A percentile compares a stretch with the other conserved stretches of the same genome.
Conservation (phyloP, 2,329 filamentous ascomycete species). For the Claviceps capensis region DNA sequence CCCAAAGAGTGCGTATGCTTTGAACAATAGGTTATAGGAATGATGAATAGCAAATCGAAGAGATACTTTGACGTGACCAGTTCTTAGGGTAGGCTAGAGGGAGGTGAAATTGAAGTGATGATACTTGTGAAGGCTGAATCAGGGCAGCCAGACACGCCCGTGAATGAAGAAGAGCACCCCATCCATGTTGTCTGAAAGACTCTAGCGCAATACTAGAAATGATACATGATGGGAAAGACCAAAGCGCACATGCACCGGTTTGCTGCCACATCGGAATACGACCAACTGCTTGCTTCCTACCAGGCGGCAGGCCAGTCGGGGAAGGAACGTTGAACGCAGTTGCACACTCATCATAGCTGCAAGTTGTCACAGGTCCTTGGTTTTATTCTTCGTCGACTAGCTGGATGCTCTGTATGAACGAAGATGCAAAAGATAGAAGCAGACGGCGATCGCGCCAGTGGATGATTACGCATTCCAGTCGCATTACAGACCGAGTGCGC, state of each 20-base stretch:
- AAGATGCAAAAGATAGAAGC: background rate
- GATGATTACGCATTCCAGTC: background rate
- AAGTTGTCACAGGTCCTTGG: background rate
- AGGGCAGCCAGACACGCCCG: background rate
- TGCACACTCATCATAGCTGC: background rate
- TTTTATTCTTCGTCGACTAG: background rate
- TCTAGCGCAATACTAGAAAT: background rate
- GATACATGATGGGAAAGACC: background rate
- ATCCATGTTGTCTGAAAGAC: background rate
- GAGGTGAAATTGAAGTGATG: background rate
- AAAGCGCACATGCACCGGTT: background rate
- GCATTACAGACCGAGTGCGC: slow-evolving; percentile 20
- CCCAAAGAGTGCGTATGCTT: background rate
- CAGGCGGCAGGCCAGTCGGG: background rate
- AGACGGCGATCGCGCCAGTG: background rate
- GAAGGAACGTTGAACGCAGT: background rate
- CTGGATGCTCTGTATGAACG: background rate
- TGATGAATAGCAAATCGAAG: background rate
- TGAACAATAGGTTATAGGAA: background rate
- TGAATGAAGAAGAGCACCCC: background rate
- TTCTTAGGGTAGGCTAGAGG: background rate
- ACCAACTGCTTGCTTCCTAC: background rate
- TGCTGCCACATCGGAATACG: background rate
- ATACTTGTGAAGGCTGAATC: background rate
- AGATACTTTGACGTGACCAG: background rate